Percentiles rank a stretch among this genome's conserved stretches.
phyloP scores from a whole-genome alignment of 106 monocot genomes.

The Vanilla planifolia region DNA sequence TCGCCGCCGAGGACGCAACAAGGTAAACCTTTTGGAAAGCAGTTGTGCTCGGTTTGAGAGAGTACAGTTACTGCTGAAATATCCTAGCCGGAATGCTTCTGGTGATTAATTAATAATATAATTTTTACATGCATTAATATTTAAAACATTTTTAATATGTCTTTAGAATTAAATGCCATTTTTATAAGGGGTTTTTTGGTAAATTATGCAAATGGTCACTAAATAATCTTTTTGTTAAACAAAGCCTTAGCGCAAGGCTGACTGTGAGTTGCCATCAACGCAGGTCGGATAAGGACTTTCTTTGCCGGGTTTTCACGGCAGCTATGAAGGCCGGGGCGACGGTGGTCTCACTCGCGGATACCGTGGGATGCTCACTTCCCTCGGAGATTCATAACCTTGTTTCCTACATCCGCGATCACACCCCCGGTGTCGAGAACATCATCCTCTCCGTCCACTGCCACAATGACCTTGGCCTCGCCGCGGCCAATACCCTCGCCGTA shows the following conservation, averaged over 20 bases:
- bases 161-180: neutral
- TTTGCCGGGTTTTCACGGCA: neutral
- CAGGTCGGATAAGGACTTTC: constrained; percentile 5
- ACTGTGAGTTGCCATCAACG: no score
- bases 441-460: constrained; percentile 14
- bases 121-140: no score
- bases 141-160: neutral
- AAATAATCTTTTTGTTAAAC: neutral
- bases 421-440: constrained; percentile 1
- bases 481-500: constrained; percentile 9
- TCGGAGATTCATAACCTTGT: neutral
- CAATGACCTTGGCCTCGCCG: constrained; percentile 13
- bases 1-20: constrained; percentile 46
- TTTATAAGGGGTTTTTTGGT: neutral
- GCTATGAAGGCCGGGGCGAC: constrained; percentile 6
- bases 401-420: neutral
- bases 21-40: constrained; percentile 12
- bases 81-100: no score
- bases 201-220: no score
- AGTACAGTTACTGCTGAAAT: no score
- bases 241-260: no score
- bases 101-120: no score
- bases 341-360: neutral
- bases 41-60: neutral
- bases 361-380: constrained; percentile 9